Evolutionary conservation across 1,139 yeast species (phyloP).

Genomic region (Suhomyces ambrosiae): DNA sequence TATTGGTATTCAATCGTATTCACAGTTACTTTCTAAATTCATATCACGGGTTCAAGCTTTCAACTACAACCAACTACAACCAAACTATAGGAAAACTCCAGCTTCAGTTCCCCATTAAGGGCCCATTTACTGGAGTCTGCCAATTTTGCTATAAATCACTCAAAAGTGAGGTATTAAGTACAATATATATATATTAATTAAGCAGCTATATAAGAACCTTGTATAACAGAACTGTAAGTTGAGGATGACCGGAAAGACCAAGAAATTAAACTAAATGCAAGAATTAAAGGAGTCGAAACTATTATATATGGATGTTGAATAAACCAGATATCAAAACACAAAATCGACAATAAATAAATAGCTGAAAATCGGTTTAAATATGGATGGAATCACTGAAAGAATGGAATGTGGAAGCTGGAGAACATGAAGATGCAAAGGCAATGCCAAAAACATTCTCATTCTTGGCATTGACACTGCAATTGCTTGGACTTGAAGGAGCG

Average conservation of each 20-base stretch:
- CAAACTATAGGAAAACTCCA: too few species aligned
- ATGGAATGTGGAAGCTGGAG: slow-evolving; percentile 33
- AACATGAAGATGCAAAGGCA: slow-evolving; percentile 18
- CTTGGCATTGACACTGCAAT: background rate
- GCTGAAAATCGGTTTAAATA: slow-evolving; percentile 17
- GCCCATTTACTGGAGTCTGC: too few species aligned
- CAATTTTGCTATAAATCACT: too few species aligned
- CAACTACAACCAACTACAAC: too few species aligned
- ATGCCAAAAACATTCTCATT: slow-evolving; percentile 14
- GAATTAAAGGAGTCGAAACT: slow-evolving; percentile 8
- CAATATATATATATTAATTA: slow-evolving; percentile 4
- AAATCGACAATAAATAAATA: slow-evolving; percentile 9
- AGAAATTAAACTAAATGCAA: slow-evolving; percentile 11
- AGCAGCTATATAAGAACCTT: slow-evolving; percentile 6
- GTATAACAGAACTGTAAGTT: background rate
- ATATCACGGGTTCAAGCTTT: too few species aligned
- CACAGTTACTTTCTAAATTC: too few species aligned
- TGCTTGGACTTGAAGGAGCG: slow-evolving; percentile 11
- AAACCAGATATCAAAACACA: background rate
- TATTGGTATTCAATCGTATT: too few species aligned
- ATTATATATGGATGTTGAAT: background rate
- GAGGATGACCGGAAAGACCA: background rate
- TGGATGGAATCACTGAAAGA: slow-evolving; percentile 39
- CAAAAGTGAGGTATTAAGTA: slow-evolving; percentile 1
- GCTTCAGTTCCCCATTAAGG: too few species aligned